These are phyloP conservation scores for Pseudocercospora crystallina DNA, from an alignment of 2,329 filamentous ascomycete genomes.

Conservation along the genomic window DNA sequence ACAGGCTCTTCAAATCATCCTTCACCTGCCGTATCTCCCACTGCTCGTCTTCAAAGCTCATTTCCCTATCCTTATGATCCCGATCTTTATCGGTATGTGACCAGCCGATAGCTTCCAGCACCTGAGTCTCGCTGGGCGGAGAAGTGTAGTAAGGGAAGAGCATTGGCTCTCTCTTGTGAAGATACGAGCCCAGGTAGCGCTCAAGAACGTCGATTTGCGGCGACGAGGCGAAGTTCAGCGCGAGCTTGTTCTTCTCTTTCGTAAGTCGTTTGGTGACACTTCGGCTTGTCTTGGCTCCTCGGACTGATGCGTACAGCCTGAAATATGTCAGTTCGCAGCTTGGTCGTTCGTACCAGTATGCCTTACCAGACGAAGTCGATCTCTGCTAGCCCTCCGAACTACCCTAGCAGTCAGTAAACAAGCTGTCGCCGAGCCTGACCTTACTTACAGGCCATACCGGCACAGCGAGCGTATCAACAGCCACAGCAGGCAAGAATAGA, in stretches of 20 bases:
- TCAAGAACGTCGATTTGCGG: constrained; percentile 39
- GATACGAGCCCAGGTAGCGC: constrained; percentile 41
- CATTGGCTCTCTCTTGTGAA: constrained; percentile 38
- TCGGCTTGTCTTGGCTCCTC: constrained; percentile 43
- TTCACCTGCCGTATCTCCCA: constrained; percentile 34
- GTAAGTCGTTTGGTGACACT: constrained; percentile 41
- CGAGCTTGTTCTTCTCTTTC: constrained; percentile 35
- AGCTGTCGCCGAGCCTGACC: too few species aligned
- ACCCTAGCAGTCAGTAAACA: too few species aligned
- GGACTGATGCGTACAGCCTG: constrained; percentile 43
- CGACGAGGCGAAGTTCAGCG: constrained; percentile 39
- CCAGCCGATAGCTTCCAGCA: constrained; percentile 48
- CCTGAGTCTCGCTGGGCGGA: constrained; percentile 40
- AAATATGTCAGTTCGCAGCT: too few species aligned
- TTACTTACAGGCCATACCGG: constrained; percentile 37
- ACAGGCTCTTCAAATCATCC: constrained; percentile 19
- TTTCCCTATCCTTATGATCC: constrained; percentile 20
- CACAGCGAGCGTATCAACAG: constrained; percentile 36
- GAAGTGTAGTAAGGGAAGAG: constrained; percentile 36
- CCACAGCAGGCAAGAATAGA: constrained; percentile 40
- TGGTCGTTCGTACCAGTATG: too few species aligned
- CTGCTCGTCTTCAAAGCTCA: constrained; percentile 47
- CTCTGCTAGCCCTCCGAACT: constrained; percentile 38
- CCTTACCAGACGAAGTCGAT: constrained; percentile 35
- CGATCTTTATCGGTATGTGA: constrained; percentile 35